Evolutionary conservation across 2,329 filamentous ascomycete species (phyloP).

Genomic region (Calonectria hongkongensis): DNA sequence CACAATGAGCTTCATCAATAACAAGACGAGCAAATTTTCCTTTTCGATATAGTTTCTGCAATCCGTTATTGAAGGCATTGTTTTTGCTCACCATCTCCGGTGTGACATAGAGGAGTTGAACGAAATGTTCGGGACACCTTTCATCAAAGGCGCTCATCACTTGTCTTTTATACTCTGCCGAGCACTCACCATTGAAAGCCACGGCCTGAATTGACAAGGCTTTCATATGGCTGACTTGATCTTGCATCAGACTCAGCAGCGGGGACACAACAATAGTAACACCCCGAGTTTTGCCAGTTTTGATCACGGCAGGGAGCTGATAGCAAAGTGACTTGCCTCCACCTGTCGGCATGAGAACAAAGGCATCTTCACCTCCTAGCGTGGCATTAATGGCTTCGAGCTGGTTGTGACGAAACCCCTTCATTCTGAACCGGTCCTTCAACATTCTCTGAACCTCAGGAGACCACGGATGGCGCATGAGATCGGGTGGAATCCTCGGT

Average conservation of each 20-base stretch:
- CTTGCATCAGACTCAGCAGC: conserved; percentile 95
- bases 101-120: conserved; percentile 95
- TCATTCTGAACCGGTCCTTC: conserved; percentile 88
- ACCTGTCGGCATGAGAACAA: conserved; percentile 98
- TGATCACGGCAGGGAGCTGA: conserved; percentile 91
- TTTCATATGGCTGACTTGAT: conserved; percentile 90
- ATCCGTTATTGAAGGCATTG: conserved; percentile 76
- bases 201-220: conserved; percentile 86
- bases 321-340: conserved; percentile 98
- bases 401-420: conserved; percentile 92
- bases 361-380: conserved; percentile 89
- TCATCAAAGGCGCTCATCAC: conserved; percentile 80
- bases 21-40: conserved; percentile 90
- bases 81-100: conserved; percentile 97
- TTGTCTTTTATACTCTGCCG: conserved; percentile 75
- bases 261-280: conserved; percentile 97
- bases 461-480: conserved; percentile 87
- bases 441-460: conserved; percentile 87
- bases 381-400: conserved; percentile 97
- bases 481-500: conserved; percentile 67
- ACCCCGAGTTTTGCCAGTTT: conserved; percentile 86
- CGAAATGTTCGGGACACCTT: conserved; percentile 80
- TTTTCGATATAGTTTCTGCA: conserved; percentile 81
- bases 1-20: conserved; percentile 99
- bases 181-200: conserved; percentile 86